A percentile compares a stretch with the other conserved stretches of the same genome.
Conservation (phyloP, 192 early-diverging fungal species). For the Nowakowskiella sp. region DNA sequence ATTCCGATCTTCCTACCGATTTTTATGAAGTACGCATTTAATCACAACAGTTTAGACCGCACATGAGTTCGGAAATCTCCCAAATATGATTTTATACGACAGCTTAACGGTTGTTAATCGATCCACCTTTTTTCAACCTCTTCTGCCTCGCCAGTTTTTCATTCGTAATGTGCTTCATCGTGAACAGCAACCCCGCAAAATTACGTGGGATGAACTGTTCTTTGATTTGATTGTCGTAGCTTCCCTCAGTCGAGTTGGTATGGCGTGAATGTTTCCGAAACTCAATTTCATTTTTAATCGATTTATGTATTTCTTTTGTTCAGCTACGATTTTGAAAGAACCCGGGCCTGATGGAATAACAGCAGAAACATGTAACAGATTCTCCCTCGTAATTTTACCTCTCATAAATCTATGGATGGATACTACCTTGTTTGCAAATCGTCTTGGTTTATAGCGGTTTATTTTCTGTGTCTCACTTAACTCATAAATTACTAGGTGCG, state of each 20-base stretch:
- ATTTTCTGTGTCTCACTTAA: no score
- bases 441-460: no score
- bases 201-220: conserved; percentile 5
- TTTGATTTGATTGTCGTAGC: neutral
- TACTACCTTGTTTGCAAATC: conserved; percentile 10
- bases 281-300: conserved; percentile 2
- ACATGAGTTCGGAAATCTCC: neutral
- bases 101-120: neutral
- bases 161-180: conserved; percentile 6
- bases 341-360: neutral
- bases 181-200: conserved; percentile 5
- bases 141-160: conserved; percentile 13
- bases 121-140: neutral
- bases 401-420: conserved; percentile 1
- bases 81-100: neutral
- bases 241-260: no score
- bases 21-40: no score
- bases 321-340: neutral
- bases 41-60: neutral
- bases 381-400: conserved; percentile 7
- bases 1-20: no score
- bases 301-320: conserved; percentile 9
- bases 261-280: neutral
- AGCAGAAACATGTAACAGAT: neutral
- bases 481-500: no score